These are phyloP conservation scores for Castanea crenata DNA, from an alignment of 306 rosid species.

Conservation along the genomic window DNA sequence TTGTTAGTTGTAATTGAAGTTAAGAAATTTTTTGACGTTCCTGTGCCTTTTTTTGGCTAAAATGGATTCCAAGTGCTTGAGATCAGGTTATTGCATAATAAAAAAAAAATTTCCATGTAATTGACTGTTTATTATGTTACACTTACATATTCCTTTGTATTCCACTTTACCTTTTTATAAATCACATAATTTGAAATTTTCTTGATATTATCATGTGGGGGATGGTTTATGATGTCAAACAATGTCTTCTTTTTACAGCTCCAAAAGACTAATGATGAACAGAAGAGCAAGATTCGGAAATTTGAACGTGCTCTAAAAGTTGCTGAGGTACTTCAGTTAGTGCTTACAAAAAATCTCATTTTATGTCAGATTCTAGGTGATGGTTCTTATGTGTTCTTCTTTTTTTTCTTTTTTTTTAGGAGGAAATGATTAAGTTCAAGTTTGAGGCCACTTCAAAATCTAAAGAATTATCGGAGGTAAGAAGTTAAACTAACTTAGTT, in stretches of 20 bases:
- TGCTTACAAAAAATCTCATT: constrained; percentile 14
- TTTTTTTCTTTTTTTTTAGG: constrained; percentile 42
- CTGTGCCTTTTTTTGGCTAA: not conserved
- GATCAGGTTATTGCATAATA: not conserved
- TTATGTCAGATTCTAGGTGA: constrained; percentile 32
- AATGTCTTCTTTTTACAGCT: constrained; percentile 44
- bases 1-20: not conserved
- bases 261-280: constrained; percentile 71
- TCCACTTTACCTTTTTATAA: not conserved
- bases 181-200: not conserved
- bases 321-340: constrained; percentile 71
- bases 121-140: not conserved
- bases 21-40: not conserved
- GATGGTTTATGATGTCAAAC: constrained; percentile 27
- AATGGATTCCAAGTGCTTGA: not conserved
- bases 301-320: constrained; percentile 85
- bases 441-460: constrained; percentile 62
- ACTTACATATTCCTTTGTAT: not conserved
- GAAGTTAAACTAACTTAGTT: constrained; percentile 19
- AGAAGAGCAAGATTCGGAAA: constrained; percentile 58
- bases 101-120: not conserved
- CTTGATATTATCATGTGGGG: not conserved
- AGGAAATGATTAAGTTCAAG: constrained; percentile 87
- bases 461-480: constrained; percentile 69
- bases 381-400: constrained; percentile 11